phyloP scores from a whole-genome alignment of 2,329 filamentous ascomycete species.

The Talaromyces sp. region DNA sequence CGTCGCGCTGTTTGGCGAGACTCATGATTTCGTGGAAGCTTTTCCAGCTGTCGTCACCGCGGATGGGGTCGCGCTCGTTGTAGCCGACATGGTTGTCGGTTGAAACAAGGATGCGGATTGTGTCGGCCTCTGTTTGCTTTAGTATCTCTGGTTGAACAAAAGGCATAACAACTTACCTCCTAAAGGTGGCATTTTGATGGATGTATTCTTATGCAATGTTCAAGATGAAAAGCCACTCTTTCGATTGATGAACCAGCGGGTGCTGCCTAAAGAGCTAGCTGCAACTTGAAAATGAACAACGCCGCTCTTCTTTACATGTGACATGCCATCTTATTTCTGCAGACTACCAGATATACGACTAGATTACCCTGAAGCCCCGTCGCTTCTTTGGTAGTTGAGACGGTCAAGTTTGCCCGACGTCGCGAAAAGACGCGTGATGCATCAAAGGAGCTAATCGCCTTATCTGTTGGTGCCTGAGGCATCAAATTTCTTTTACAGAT shows the following conservation, averaged over 20 bases:
- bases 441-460: constrained; percentile 1
- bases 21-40: constrained; percentile 95
- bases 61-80: constrained; percentile 85
- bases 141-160: background rate
- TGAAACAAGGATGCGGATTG: constrained; percentile 87
- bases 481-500: background rate
- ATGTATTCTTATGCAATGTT: background rate
- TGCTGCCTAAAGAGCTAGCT: constrained; percentile 13
- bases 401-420: background rate
- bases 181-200: constrained; percentile 11
- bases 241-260: background rate
- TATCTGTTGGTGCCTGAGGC: constrained; percentile 9
- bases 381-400: background rate
- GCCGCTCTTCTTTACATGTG: background rate
- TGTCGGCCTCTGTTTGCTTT: constrained; percentile 60
- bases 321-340: background rate
- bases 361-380: background rate
- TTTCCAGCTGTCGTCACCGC: constrained; percentile 96
- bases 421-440: constrained; percentile 1
- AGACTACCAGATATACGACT: too few relatives aligned
- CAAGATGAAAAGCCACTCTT: background rate
- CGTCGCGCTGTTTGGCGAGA: constrained; percentile 79
- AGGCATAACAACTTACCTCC: background rate
- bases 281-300: background rate
- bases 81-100: constrained; percentile 99